Percentiles rank a stretch among this genome's conserved stretches.
Evolutionary conservation across 179 eudicot species (phyloP).

Genomic region (Amaranthus tricolor): DNA sequence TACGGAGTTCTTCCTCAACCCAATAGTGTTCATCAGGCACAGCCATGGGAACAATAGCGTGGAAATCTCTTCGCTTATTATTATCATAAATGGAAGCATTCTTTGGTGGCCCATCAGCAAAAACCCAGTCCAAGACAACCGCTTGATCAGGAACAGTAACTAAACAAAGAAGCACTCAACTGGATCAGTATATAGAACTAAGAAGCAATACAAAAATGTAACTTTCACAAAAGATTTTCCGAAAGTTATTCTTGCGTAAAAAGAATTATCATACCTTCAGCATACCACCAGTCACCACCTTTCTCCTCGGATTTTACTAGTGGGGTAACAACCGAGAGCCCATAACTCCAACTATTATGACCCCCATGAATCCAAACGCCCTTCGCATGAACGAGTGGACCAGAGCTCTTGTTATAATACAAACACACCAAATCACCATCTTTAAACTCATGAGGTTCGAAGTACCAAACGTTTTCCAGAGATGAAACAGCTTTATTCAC

Average conservation of each 20-base stretch:
- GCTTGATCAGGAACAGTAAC: conserved; percentile 85
- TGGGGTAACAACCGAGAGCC: conserved; percentile 63
- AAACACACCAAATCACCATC: conserved; percentile 60
- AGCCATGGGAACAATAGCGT: conserved; percentile 66
- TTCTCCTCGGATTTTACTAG: conserved; percentile 56
- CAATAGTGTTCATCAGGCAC: conserved; percentile 63
- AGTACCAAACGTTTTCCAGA: conserved; percentile 61
- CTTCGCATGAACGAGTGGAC: conserved; percentile 79
- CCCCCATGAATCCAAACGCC: conserved; percentile 97
- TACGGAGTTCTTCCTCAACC: conserved; percentile 75
- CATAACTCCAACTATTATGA: conserved; percentile 76
- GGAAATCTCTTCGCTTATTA: conserved; percentile 73
- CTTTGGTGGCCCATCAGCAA: conserved; percentile 95
- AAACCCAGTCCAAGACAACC: conserved; percentile 89
- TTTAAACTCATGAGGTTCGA: conserved; percentile 65
- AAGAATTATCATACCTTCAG: conserved; percentile 55
- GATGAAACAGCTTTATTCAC: conserved; percentile 44
- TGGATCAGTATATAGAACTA: conserved; percentile 12
- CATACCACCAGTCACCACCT: conserved; percentile 89
- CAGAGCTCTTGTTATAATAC: conserved; percentile 69
- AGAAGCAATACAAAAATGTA: not conserved
- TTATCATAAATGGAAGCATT: conserved; percentile 76
- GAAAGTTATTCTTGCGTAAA: too few relatives aligned
- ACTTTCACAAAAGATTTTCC: not conserved
- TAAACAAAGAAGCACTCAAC: conserved; percentile 32